Percentiles rank a stretch among this genome's conserved stretches.
These are phyloP conservation scores for Ambrosia hybrid DNA, from an alignment of 140 eudicot genomes.

Conservation along the genomic window DNA sequence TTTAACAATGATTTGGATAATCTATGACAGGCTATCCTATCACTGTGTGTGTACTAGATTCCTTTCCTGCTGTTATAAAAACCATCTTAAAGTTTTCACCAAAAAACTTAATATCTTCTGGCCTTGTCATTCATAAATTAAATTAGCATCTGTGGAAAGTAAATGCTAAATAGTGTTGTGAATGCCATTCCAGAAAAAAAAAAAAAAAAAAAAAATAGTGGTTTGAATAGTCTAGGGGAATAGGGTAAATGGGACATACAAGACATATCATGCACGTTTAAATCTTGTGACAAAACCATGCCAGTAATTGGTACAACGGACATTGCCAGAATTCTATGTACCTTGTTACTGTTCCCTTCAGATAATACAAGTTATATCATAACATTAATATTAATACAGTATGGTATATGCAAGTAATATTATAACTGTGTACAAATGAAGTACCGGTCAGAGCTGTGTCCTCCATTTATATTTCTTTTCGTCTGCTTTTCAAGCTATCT, in stretches of 20 bases:
- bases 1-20: too few species aligned
- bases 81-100: conserved; percentile 23
- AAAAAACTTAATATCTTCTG: not conserved
- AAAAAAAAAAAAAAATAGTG: not conserved
- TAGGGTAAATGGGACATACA: conserved; percentile 25
- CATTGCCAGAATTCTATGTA: conserved; percentile 21
- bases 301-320: conserved; percentile 19
- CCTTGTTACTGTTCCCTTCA: conserved; percentile 19
- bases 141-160: not conserved
- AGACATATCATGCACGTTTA: conserved; percentile 6
- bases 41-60: conserved; percentile 8
- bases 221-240: conserved; percentile 2
- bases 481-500: not conserved
- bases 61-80: conserved; percentile 23
- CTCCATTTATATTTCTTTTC: not conserved
- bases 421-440: not conserved
- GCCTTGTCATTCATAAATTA: conserved; percentile 1
- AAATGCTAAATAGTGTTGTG: too few species aligned
- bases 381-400: not conserved
- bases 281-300: not conserved
- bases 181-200: too few species aligned
- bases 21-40: too few species aligned
- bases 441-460: not conserved
- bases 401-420: not conserved
- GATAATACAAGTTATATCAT: conserved; percentile 5